Conservation (phyloP, 2,329 filamentous ascomycete species). For the Epichloe gansuensis region DNA sequence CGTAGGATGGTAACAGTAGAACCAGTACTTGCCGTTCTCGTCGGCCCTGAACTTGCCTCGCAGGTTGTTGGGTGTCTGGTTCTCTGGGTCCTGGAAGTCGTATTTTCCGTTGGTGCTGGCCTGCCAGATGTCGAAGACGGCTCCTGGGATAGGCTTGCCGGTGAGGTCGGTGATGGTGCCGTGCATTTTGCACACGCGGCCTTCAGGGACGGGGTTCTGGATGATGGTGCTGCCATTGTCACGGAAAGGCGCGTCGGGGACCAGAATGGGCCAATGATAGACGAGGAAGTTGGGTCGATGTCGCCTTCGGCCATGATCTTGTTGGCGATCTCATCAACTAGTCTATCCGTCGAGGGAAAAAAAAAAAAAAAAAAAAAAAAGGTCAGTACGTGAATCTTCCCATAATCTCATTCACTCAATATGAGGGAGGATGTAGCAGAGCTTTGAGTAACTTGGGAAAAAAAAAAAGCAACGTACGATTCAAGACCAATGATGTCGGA, state of each 20-base stretch:
- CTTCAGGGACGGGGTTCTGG: constrained; percentile 45
- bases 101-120: constrained; percentile 65
- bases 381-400: background rate
- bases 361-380: background rate
- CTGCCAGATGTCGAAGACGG: constrained; percentile 70
- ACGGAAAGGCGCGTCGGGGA: constrained; percentile 61
- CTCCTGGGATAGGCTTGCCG: constrained; percentile 51
- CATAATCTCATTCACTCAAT: background rate
- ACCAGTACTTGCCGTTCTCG: constrained; percentile 56
- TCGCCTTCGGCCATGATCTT: constrained; percentile 49
- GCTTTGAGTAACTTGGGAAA: background rate
- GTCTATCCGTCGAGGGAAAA: constrained; percentile 21
- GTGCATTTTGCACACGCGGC: constrained; percentile 54
- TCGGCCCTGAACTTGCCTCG: constrained; percentile 64
- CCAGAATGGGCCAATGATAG: constrained; percentile 72
- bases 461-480: constrained; percentile 36
- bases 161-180: constrained; percentile 54
- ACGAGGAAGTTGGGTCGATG: constrained; percentile 56
- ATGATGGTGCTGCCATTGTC: constrained; percentile 55
- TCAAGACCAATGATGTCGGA: constrained; percentile 65
- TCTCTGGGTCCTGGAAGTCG: constrained; percentile 62
- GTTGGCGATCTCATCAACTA: constrained; percentile 50
- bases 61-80: constrained; percentile 61
- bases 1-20: constrained; percentile 66
- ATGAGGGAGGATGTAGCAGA: background rate